phyloP scores from a whole-genome alignment of 768 basidiomycete species.

The Tylopilus plumbeoviolaceoides region DNA sequence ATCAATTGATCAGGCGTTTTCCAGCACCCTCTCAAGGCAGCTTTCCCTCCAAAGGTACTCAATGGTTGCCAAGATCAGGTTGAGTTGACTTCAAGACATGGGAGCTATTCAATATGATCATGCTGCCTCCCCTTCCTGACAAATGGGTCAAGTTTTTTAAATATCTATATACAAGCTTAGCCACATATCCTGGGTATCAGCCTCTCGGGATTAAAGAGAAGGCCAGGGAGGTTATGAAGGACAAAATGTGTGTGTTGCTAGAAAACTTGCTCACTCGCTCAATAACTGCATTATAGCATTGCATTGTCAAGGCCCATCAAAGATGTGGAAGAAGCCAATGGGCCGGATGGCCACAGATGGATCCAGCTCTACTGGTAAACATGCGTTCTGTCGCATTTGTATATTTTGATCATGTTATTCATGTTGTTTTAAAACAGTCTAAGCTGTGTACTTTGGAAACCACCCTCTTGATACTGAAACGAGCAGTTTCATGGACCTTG shows the following conservation, averaged over 20 bases:
- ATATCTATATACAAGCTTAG: conserved; percentile 18
- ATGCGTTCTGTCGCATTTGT: not conserved
- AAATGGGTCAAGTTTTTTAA: conserved; percentile 27
- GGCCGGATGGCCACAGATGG: conserved; percentile 60
- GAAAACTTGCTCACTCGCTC: not conserved
- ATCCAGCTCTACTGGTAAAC: conserved; percentile 77
- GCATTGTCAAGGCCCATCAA: conserved; percentile 72
- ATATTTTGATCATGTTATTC: not conserved
- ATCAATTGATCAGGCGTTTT: too few relatives aligned
- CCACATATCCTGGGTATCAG: conserved; percentile 47
- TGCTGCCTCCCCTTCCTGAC: conserved; percentile 12
- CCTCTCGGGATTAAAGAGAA: conserved; percentile 56
- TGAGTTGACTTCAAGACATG: too few relatives aligned
- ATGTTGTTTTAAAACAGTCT: not conserved
- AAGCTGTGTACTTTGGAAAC: conserved; percentile 64
- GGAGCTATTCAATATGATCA: conserved; percentile 13
- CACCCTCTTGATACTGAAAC: conserved; percentile 58
- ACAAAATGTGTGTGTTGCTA: conserved; percentile 44
- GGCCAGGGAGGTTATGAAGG: conserved; percentile 59
- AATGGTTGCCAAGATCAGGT: too few relatives aligned
- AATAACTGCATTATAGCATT: conserved; percentile 57
- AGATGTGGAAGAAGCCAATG: conserved; percentile 70
- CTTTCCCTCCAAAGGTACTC: too few relatives aligned
- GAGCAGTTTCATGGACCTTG: conserved; percentile 64
- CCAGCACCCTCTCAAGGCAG: too few relatives aligned